phyloP scores from a whole-genome alignment of 192 early-diverging fungal species.

The Pilobolus umbonatus region DNA sequence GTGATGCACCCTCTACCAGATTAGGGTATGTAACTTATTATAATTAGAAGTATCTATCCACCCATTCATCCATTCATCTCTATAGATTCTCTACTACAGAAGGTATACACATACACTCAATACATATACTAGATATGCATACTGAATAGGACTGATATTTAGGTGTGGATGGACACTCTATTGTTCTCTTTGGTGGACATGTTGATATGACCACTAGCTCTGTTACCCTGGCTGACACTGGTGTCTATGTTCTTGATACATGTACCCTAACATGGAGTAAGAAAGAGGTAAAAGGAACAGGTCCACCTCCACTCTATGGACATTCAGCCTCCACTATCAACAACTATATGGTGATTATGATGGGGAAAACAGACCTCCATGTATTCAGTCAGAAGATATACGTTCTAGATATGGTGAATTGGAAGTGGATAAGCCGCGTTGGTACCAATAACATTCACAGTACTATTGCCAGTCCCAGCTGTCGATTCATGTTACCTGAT shows the following conservation, averaged over 20 bases:
- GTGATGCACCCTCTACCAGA: conserved; percentile 14
- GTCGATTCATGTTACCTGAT: neutral
- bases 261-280: conserved; percentile 20
- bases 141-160: neutral
- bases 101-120: conserved; percentile 11
- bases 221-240: neutral
- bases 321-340: conserved; percentile 11
- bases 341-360: conserved; percentile 22
- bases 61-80: neutral
- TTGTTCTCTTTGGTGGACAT: conserved; percentile 15
- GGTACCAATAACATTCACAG: neutral
- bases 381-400: neutral
- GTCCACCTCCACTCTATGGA: neutral
- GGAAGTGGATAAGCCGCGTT: conserved; percentile 8
- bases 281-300: neutral
- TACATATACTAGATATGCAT: neutral
- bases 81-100: conserved; percentile 13
- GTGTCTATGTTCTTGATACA: conserved; percentile 20
- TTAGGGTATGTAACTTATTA: conserved; percentile 5
- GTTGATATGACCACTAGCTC: neutral
- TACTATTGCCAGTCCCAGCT: neutral
- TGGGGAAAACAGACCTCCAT: conserved; percentile 4
- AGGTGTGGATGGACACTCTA: conserved; percentile 21
- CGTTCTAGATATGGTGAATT: conserved; percentile 18
- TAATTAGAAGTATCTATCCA: neutral